Evolutionary conservation across 345 rosid genomes (phyloP), one percentile per base, ranked within the genome.

Genomic region (Lumnitzera racemosa): DNA sequence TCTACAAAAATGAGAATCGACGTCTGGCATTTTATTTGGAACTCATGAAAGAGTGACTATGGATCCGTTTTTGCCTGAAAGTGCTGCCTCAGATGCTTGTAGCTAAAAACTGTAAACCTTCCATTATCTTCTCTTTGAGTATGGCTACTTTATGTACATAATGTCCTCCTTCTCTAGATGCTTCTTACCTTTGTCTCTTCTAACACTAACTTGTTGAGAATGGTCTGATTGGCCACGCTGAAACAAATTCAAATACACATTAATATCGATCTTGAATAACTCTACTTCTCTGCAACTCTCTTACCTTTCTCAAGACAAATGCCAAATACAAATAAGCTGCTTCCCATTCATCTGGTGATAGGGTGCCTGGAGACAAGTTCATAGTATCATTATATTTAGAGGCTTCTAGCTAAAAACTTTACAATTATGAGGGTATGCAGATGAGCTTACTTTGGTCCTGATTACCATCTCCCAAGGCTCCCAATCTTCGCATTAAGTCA

Each of bases 321-420:
- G 97, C 78, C 69, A 86, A 77, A 74, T 90, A 94, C 14, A 94
- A 61, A 67, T 94, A 94, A 48, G 99, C 91, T 31, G 67, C 97
- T 76, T 94, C 99, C 99, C 97, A 90, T 69, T 94, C 99, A 53
- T 94, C 99, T 13, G 84, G 83, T 31, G 97, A 85, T 55, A 94
- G 69, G 5, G 96, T 90, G 74, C 91, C 97, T 90, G 72, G 58
- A 65, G 31, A 54, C 43, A 36, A 20, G n/a, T 46, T 58, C 3
- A 58, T 17, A 62, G 49, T 20, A 15, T 20, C 47, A 11, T 14
- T 1, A 49, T 23, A 17, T 48, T 43, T 29, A 47, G 23, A 27
- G n/a, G 47, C 20, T 29, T 36, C 13, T 58, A 47, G 51, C 15
- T 24, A 58, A 58, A 46, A 43, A 43, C 16, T 14, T 12, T 48